phyloP scores from a whole-genome alignment of 805 yeast species.

The Zygoascus bituminiphila region DNA sequence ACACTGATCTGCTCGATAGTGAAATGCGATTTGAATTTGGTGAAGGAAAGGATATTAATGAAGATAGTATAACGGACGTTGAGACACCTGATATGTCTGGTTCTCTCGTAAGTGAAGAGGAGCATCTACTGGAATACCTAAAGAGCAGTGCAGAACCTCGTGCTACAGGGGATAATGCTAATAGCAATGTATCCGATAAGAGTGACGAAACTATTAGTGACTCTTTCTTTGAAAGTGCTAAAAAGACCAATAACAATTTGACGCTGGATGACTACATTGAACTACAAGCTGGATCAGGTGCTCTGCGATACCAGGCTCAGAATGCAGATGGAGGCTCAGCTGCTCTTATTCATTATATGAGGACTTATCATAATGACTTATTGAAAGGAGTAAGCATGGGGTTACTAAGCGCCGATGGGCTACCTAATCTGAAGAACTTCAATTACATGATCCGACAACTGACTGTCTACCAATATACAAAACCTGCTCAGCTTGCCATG shows the following conservation, averaged over 20 bases:
- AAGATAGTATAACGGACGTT: neutral
- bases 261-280: neutral
- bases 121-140: neutral
- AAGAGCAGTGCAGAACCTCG: neutral
- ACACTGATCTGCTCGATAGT: slow-evolving; percentile 19
- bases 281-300: slow-evolving; percentile 3
- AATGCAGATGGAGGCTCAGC: slow-evolving; percentile 4
- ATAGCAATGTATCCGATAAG: too few relatives aligned
- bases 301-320: neutral
- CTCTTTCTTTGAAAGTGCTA: neutral
- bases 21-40: slow-evolving; percentile 12
- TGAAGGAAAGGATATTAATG: slow-evolving; percentile 1
- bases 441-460: slow-evolving; percentile 21
- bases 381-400: slow-evolving; percentile 17
- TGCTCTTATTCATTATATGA: slow-evolving; percentile 7
- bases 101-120: neutral
- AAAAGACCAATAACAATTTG: neutral
- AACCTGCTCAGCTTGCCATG: slow-evolving; percentile 22
- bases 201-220: neutral
- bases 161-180: neutral
- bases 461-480: slow-evolving; percentile 11
- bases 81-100: neutral
- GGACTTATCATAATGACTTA: slow-evolving; percentile 8
- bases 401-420: slow-evolving; percentile 17
- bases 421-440: slow-evolving; percentile 21